Evolutionary conservation across 1,284 basidiomycete genomes (phyloP), one percentile per base, ranked within the genome.

Genomic region (Cutaneotrichosporon curvatum): DNA sequence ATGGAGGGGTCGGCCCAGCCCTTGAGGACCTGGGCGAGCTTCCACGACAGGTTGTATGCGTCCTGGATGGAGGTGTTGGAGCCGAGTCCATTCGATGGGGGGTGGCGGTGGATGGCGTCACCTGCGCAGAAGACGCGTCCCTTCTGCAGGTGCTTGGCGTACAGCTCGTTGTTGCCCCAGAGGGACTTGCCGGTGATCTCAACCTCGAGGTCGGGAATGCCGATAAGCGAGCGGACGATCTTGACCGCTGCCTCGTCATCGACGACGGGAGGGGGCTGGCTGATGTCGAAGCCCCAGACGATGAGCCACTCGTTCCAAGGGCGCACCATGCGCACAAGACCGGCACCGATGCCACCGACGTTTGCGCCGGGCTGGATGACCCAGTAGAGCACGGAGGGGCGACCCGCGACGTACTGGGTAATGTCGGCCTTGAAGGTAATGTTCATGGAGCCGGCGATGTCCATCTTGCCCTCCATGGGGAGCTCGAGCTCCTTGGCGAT

Each of bases 61-160:
- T 51, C 50, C 46, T 51, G 50, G 42, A 51, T 51, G 30, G 50
- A 51, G 8, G 50, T 51, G 50, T 51, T 51, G 30, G 39, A 42
- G 10, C 50, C 50, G 6, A 51, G 50, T 3, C 50, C 50, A 39
- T 51, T 51, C 7, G 45, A 48, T 16, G 50, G 50, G 34, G 50
- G 50, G 43, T 51, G 50, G 25, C 50, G 45, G 45, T 51, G 50
- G 43, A 51, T 45, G 9, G 50, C 50, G 39, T 51, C 50, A 20
- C 50, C 50, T 5, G 43, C 45, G n/a, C 43, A 45, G 43, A 51
- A 51, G 22, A 51, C 50, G 22, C 50, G 50, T 14, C 45, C 50
- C 28, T 39, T 33, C 36, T 51, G 50, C 16, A 47, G 40, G 42
- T 45, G 28, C 9, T 45, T 51, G 9, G 50, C 50, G 39, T 42